Base-by-base conservation (phyloP, 805 yeast species). In the Teunomyces panamensis region DNA sequence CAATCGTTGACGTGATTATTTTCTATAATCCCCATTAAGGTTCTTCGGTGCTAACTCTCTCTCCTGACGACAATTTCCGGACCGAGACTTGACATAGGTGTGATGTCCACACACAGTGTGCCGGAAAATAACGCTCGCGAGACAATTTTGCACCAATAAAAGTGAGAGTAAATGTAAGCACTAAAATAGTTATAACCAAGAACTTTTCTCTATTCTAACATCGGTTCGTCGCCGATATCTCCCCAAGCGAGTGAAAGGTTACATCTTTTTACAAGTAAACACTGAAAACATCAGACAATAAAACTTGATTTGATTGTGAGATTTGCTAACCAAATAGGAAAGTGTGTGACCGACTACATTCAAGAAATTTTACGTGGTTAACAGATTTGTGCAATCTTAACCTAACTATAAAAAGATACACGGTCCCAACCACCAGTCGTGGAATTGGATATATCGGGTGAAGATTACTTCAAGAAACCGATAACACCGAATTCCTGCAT, bases 401-500 rank as follows among this genome's bases (percentile, higher is more conserved):
- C 9, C 26, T 13, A 32, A 13, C 34, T 13, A n/a, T 32, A 32
- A 32, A 30, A 32, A 32, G 34, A 16, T 16, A 32, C 13, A 32
- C 34, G 34, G 13, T 24, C 29, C 41, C n/a, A 24, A 37, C 27
- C 17, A 33, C 36, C 30, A 11, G 16, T n/a, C 11, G n/a, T 28
- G 30, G 20, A 9, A 9, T 37, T 26, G 41, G 41, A 37, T 26
- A n/a, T 37, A 26, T 37, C 41, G 41, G 26, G 9, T 11, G 9
- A 11, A 8, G 9, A 11, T 20, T 13, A 7, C 9, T 6, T 7
- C n/a, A 17, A 16, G 16, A 10, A 16, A 34, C 41, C 41, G 41
- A 37, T 37, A 37, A 17, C 41, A 26, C 41, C 41, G 41, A 14
- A 3, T 29, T 24, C 27, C 41, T 37, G 41, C 41, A 37, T 16